phyloP scores from a whole-genome alignment of 2,329 filamentous ascomycete genomes.

The Aureobasidium pullulans region DNA sequence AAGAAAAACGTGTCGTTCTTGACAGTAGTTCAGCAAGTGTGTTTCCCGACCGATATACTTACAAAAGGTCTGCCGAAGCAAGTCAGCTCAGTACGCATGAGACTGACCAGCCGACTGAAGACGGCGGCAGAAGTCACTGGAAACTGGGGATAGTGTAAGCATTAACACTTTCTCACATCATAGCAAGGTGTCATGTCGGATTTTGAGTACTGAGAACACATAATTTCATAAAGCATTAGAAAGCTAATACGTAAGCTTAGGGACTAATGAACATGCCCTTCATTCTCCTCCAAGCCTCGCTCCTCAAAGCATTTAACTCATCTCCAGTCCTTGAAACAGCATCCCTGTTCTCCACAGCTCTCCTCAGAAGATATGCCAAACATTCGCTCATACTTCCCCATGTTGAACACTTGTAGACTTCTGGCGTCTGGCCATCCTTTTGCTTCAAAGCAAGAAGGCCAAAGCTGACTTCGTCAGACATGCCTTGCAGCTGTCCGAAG shows the following conservation, averaged over 20 bases:
- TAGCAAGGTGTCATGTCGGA: no score
- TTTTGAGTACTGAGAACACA: no score
- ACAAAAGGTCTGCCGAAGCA: no score
- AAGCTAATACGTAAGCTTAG: background rate
- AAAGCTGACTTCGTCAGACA: constrained; percentile 23
- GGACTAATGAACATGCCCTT: background rate
- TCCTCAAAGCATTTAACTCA: background rate
- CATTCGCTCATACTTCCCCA: constrained; percentile 24
- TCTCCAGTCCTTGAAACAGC: constrained; percentile 6
- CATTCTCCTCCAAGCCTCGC: background rate
- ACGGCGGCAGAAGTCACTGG: no score
- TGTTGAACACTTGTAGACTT: constrained; percentile 22
- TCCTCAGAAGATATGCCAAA: constrained; percentile 23
- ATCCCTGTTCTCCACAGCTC: constrained; percentile 22
- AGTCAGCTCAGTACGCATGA: no score
- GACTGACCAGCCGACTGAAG: no score
- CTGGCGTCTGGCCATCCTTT: background rate
- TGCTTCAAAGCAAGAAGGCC: constrained; percentile 18
- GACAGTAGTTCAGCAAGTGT: no score
- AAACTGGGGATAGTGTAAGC: no score
- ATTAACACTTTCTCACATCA: no score
- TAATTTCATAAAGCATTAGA: no score
- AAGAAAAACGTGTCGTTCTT: no score
- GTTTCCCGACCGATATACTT: no score
- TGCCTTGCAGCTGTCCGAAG: constrained; percentile 24